Percentiles rank a stretch among this genome's conserved stretches.
Evolutionary conservation across 257 asterid genomes (phyloP).

Genomic region (Salvia hispanica): DNA sequence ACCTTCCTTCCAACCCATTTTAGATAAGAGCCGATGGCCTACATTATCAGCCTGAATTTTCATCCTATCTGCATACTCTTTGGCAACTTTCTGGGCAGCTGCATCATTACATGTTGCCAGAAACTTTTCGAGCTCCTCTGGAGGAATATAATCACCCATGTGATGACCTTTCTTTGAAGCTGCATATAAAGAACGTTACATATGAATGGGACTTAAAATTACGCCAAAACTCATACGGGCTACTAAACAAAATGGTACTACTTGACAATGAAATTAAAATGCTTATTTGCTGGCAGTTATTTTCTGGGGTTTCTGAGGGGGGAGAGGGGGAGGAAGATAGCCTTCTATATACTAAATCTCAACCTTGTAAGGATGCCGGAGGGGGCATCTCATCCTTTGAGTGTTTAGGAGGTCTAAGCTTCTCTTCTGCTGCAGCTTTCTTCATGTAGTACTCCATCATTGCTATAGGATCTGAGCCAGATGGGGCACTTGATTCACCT

Average conservation of each 20-base stretch:
- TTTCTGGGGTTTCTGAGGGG: background rate
- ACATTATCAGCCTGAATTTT: conserved; percentile 91
- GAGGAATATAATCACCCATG: conserved; percentile 97
- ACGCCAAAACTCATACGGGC: conserved; percentile 13
- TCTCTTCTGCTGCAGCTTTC: conserved; percentile 91
- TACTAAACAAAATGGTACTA: background rate
- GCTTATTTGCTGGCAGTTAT: background rate
- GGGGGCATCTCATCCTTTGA: conserved; percentile 99
- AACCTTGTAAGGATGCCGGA: conserved; percentile 80
- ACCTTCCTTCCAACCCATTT: conserved; percentile 99
- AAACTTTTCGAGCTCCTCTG: conserved; percentile 86
- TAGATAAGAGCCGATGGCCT: conserved; percentile 80
- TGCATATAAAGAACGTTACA: conserved; percentile 30
- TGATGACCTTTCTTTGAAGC: conserved; percentile 84
- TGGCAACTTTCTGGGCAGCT: conserved; percentile 57
- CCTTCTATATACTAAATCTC: conserved; percentile 13
- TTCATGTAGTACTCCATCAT: conserved; percentile 97
- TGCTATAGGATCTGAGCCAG: conserved; percentile 75
- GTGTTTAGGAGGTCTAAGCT: conserved; percentile 58
- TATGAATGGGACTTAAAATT: conserved; percentile 6
- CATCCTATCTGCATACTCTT: conserved; percentile 61
- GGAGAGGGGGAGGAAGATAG: background rate
- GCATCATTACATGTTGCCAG: conserved; percentile 75
- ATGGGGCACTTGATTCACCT: conserved; percentile 59
- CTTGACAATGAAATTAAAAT: conserved; percentile 11